phyloP scores from a whole-genome alignment of 257 asterid genomes.

The Haberlea rhodopensis region DNA sequence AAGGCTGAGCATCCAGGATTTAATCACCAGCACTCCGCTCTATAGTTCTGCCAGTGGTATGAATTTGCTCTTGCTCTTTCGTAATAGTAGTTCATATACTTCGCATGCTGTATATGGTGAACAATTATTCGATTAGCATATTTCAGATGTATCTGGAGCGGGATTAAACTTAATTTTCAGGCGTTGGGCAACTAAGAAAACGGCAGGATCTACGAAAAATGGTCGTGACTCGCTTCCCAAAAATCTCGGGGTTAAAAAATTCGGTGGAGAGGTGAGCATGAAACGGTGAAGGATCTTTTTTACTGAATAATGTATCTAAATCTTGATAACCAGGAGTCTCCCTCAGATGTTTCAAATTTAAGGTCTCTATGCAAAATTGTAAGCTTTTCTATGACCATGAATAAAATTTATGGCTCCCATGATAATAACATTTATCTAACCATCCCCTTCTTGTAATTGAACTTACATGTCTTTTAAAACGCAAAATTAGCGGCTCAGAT shows the following conservation, averaged over 20 bases:
- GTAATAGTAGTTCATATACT: not conserved
- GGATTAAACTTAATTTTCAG: conserved; percentile 73
- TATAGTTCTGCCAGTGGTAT: conserved; percentile 60
- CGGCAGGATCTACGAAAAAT: conserved; percentile 90
- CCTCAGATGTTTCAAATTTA: not conserved
- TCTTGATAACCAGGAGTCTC: not conserved
- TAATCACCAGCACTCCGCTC: conserved; percentile 44
- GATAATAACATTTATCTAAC: not conserved
- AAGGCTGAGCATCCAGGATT: conserved; percentile 61
- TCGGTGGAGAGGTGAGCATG: conserved; percentile 83
- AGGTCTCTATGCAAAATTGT: not conserved
- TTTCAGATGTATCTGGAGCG: conserved; percentile 63
- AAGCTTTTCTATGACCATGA: not conserved
- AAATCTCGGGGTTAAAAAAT: conserved; percentile 87
- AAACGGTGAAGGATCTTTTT: not conserved
- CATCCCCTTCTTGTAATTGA: not conserved
- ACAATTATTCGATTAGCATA: not conserved
- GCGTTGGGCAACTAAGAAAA: conserved; percentile 93
- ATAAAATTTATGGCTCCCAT: not conserved
- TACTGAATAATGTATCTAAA: conserved; percentile 8
- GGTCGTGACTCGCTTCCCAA: conserved; percentile 91
- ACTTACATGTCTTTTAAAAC: not conserved
- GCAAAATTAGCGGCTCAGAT: not conserved
- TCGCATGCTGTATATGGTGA: not conserved
- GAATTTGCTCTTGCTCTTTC: conserved; percentile 9